These are phyloP conservation scores for Nothophaeocryptopus gaeumannii DNA, from an alignment of 2,329 filamentous ascomycete genomes.

Conservation along the genomic window DNA sequence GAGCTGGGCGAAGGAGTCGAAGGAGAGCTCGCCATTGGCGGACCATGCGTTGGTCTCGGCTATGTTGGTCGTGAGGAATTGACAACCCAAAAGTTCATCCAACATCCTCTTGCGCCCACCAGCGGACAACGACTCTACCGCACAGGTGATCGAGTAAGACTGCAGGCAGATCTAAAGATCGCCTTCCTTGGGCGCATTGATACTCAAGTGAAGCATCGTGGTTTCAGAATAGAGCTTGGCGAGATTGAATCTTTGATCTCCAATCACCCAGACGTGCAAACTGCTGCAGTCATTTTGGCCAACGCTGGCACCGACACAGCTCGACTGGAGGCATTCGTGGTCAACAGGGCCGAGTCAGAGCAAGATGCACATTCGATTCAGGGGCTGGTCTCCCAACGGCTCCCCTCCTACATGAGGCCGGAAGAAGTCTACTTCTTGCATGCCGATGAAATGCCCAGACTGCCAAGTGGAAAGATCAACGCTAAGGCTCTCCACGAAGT, in stretches of 20 bases:
- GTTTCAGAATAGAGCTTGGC: constrained; percentile 86
- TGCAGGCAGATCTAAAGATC: constrained; percentile 23
- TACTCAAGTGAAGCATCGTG: constrained; percentile 87
- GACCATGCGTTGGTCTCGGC: constrained; percentile 23
- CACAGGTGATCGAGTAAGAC: constrained; percentile 23
- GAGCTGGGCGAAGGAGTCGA: constrained; percentile 19
- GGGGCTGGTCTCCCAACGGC: constrained; percentile 16
- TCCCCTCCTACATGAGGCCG: constrained; percentile 28
- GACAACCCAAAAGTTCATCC: constrained; percentile 26
- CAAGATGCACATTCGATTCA: constrained; percentile 20
- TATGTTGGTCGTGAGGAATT: constrained; percentile 23
- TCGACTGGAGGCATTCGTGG: constrained; percentile 26
- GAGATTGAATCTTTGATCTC: constrained; percentile 83
- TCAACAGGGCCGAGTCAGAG: constrained; percentile 16
- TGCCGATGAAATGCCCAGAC: constrained; percentile 24
- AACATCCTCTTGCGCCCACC: constrained; percentile 19
- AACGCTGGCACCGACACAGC: constrained; percentile 22
- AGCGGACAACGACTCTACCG: constrained; percentile 21
- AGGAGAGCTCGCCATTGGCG: constrained; percentile 25
- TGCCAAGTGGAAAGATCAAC: constrained; percentile 29
- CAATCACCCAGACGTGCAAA: constrained; percentile 67
- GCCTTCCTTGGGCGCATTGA: constrained; percentile 72
- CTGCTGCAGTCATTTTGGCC: constrained; percentile 27
- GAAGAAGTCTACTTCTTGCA: constrained; percentile 24
- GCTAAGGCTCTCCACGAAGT: constrained; percentile 25